These are phyloP conservation scores for Sporothrix euskadiensis DNA, from an alignment of 2,329 filamentous ascomycete genomes.

Conservation along the genomic window DNA sequence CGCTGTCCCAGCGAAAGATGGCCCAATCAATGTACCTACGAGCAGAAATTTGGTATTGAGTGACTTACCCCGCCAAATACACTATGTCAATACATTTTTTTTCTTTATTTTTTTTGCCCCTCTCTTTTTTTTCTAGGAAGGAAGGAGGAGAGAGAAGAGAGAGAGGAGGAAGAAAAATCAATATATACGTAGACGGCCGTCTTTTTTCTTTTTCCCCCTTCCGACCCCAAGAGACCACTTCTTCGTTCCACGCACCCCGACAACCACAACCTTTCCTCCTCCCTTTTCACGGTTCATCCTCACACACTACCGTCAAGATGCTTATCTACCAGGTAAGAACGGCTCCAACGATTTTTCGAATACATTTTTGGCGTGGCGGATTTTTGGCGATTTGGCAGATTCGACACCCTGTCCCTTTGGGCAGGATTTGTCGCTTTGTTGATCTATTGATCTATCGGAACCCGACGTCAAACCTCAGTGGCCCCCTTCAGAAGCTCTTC, in stretches of 20 bases:
- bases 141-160: background rate
- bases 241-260: background rate
- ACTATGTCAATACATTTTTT: conserved; percentile 20
- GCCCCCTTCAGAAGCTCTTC: background rate
- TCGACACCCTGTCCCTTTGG: background rate
- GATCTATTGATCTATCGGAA: background rate
- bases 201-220: conserved; percentile 30
- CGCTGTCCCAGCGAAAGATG: conserved; percentile 3
- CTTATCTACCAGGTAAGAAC: conserved; percentile 68
- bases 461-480: background rate
- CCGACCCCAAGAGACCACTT: background rate
- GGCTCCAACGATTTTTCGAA: background rate
- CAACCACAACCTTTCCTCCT: background rate
- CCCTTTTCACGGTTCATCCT: conserved; percentile 10
- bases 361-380: background rate
- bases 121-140: conserved; percentile 27
- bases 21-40: background rate
- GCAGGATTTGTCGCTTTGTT: background rate
- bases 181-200: conserved; percentile 17
- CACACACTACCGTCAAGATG: conserved; percentile 59
- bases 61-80: conserved; percentile 25
- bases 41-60: background rate
- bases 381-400: background rate
- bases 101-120: conserved; percentile 28
- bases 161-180: conserved; percentile 19